phyloP scores from a whole-genome alignment of 192 early-diverging fungal genomes.

The Coemansia sp. region DNA sequence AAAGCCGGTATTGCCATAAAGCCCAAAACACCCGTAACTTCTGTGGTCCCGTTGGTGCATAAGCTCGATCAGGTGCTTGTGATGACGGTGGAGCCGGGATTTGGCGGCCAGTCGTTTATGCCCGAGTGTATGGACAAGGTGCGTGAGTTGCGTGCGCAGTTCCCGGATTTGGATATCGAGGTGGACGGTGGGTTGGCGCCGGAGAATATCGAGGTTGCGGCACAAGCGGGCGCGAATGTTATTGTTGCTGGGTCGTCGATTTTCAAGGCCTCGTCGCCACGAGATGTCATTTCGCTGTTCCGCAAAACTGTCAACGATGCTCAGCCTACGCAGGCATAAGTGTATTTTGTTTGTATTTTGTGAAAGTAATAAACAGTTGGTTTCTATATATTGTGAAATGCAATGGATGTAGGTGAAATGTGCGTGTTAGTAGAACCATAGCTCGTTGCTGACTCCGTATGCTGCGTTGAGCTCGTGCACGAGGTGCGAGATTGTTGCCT shows the following conservation, averaged over 20 bases:
- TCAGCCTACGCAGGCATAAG: constrained; percentile 9
- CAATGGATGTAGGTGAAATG: too few species aligned
- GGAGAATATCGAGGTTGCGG: constrained; percentile 83
- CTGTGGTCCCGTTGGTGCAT: constrained; percentile 56
- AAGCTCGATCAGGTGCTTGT: constrained; percentile 85
- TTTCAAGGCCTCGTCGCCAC: constrained; percentile 75
- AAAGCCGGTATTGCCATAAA: constrained; percentile 92
- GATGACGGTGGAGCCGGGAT: constrained; percentile 98
- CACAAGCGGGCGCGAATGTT: constrained; percentile 92
- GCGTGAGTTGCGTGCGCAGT: constrained; percentile 64
- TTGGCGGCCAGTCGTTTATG: constrained; percentile 97
- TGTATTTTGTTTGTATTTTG: neutral
- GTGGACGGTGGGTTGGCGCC: constrained; percentile 90
- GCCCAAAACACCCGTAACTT: constrained; percentile 77
- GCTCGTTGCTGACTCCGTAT: neutral
- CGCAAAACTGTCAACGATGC: constrained; percentile 42
- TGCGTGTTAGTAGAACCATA: neutral
- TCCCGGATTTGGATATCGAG: constrained; percentile 88
- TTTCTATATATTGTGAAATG: too few species aligned
- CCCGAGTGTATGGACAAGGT: constrained; percentile 83
- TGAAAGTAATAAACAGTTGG: too few species aligned
- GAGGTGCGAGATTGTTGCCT: constrained; percentile 14
- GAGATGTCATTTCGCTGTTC: constrained; percentile 66
- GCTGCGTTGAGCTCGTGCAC: constrained; percentile 10
- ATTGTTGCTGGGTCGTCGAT: constrained; percentile 95